Evolutionary conservation across 768 basidiomycete genomes (phyloP), one percentile per base, ranked within the genome.

Genomic region (Polyporus arcularius): DNA sequence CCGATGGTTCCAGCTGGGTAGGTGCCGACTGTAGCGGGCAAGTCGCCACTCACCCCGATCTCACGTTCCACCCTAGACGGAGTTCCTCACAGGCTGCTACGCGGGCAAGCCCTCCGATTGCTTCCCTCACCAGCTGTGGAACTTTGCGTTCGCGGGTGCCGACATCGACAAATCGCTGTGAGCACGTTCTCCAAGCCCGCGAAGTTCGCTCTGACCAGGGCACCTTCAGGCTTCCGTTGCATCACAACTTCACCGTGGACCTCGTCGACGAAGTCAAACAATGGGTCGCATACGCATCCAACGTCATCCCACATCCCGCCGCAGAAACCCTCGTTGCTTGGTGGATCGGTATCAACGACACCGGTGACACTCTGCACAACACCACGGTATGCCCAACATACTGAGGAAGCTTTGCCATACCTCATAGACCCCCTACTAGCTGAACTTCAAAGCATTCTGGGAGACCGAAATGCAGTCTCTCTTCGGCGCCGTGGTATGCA

Each of bases 301-400:
- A 74, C 31, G 71, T 81, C 21, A 68, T 84, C 8, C 80, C 82
- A 3, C 80, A 80, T 62, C 79, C 78, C 3, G 54, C 67, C 2
- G 71, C 64, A 12, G 68, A 80, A 57, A 83, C 82, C 2, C 68
- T 84, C 32, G 78, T 80, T 4, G 73, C 76, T 4, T 85, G 83
- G 83, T 85, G 82, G 82, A 84, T 83, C 57, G 83, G 84, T 9
- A 84, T 83, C 55, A 85, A 83, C 70, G 83, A 84, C 64, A 83
- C 82, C 9, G 80, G 82, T 10, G 84, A 85, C 66, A 78, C 78
- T 1, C 55, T 80, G 28, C 68, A 67, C 31, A 82, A 82, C 49
- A 50, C 47, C 8, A 70, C 68, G 31, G 73, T 73, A 26, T 35
- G 35, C 7, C 35, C 35, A 3, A 35, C 11, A 7, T 2, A 7